Percentiles rank a stretch among this genome's conserved stretches.
Conservation (phyloP, 768 basidiomycete species). For the Tylopilus sp. region DNA sequence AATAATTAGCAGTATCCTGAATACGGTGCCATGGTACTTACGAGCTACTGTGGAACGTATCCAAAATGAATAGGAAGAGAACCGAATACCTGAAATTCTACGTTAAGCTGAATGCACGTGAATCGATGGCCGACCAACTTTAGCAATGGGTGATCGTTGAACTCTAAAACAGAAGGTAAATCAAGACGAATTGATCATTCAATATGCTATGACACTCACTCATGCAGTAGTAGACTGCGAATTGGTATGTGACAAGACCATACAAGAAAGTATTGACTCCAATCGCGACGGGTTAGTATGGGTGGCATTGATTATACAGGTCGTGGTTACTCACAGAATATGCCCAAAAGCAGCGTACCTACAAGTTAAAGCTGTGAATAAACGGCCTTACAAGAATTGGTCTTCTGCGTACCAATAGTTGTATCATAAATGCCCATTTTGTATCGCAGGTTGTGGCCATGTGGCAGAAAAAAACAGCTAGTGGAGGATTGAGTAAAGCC, state of each 20-base stretch:
- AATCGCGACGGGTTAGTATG: background rate
- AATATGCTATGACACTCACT: background rate
- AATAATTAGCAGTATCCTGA: background rate
- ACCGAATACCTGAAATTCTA: constrained; percentile 8
- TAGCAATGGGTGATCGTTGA: constrained; percentile 10
- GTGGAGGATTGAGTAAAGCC: too few species aligned
- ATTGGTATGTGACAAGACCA: constrained; percentile 42
- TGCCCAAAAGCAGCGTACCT: constrained; percentile 12
- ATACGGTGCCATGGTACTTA: constrained; percentile 2
- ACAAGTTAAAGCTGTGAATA: background rate
- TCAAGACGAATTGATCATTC: background rate
- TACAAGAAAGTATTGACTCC: constrained; percentile 29
- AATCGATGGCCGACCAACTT: background rate
- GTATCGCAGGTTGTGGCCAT: too few species aligned
- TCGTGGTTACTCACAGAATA: background rate
- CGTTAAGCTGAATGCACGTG: background rate
- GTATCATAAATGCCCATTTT: background rate
- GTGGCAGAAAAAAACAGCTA: too few species aligned
- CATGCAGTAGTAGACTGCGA: constrained; percentile 31
- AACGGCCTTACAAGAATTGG: too few species aligned
- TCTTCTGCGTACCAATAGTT: background rate
- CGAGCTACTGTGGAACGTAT: constrained; percentile 18
- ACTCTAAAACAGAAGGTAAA: constrained; percentile 12
- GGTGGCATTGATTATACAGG: too few species aligned
- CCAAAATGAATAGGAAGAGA: constrained; percentile 16